Conservation (phyloP, 1,284 basidiomycete species). For the Sphaerobolus stellatus region DNA sequence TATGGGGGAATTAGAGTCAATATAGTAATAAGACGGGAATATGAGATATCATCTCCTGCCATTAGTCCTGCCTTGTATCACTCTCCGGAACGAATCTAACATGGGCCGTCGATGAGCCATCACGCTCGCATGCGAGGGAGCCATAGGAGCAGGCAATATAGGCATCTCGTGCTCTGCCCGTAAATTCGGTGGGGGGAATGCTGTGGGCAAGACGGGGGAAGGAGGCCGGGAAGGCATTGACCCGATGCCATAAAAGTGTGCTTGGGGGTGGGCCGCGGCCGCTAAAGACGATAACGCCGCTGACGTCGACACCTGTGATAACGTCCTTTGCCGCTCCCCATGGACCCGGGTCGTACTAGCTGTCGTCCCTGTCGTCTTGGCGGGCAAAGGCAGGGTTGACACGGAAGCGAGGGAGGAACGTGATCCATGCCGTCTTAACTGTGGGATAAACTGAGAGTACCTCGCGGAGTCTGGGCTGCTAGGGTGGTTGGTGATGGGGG, state of each 20-base stretch:
- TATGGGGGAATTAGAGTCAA: too few species aligned
- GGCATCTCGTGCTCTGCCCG: constrained; percentile 44
- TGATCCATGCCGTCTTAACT: constrained; percentile 51
- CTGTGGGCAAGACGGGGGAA: constrained; percentile 45
- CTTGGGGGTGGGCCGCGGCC: constrained; percentile 42
- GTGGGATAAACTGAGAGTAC: constrained; percentile 24
- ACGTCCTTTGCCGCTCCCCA: constrained; percentile 44
- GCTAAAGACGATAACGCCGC: constrained; percentile 62
- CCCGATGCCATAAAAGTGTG: neutral
- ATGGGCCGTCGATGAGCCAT: constrained; percentile 61
- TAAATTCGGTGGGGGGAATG: constrained; percentile 48
- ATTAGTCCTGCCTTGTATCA: too few species aligned
- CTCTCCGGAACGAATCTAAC: constrained; percentile 66
- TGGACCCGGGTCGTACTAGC: constrained; percentile 32
- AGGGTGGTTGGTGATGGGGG: constrained; percentile 34
- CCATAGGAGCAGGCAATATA: constrained; percentile 65
- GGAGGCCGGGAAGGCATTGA: constrained; percentile 43
- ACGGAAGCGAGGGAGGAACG: constrained; percentile 63
- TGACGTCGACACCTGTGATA: constrained; percentile 58
- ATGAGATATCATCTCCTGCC: too few species aligned
- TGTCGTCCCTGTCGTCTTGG: constrained; percentile 31
- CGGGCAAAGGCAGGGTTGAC: constrained; percentile 55
- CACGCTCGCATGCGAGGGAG: constrained; percentile 66
- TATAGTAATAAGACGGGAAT: too few species aligned
- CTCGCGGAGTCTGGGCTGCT: constrained; percentile 33